Base-by-base conservation (phyloP, 345 rosid species). In the Sonneratia caseolaris region DNA sequence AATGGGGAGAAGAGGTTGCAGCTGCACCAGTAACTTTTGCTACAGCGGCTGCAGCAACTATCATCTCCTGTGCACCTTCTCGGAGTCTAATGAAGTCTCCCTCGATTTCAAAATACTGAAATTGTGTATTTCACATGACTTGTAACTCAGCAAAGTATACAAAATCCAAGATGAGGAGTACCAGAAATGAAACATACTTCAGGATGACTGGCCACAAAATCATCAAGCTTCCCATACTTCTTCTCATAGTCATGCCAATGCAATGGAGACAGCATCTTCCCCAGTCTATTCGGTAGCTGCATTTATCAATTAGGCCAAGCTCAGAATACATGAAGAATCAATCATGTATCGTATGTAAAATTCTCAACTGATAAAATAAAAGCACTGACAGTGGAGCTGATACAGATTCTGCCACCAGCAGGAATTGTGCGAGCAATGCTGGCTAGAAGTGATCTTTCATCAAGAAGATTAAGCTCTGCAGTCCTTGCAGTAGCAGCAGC, bases 221-320 rank as follows among this genome's bases (percentile, higher is more conserved):
- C 98, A 53, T 95, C 98, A 21, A 95, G 94, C 82, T 88, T 95
- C 74, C 98, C 98, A 15, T 84, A 95, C 80, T 83, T 86, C 75
- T 81, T 95, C 88, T 70, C 86, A 86, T 95, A 95, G 81, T 95
- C 99, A 62, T 92, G 92, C 99, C 99, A 95, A 75, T 86, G 98
- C 47, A 95, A 79, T 53, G 99, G 99, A 37, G 93, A 86, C 78
- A 95, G 94, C 99, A 95, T 95, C 81, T 95, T 95, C 3, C 96
- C 98, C 65, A 95, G 82, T 79, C 98, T 90, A 77, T 91, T 90
- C 48, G 94, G 94, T 37, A 95, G 89, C 99, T 95, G 90, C 35
- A 68, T 8, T 68, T 16, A 43, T 68, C 53, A 43, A 11, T 37
- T 22, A 62, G 38, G 64, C 32, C 18, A 27, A 62, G 38, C 9